Evolutionary conservation across 257 asterid species (phyloP), one percentile per base, ranked within the genome.

Genomic region (Perilla frutescens): DNA sequence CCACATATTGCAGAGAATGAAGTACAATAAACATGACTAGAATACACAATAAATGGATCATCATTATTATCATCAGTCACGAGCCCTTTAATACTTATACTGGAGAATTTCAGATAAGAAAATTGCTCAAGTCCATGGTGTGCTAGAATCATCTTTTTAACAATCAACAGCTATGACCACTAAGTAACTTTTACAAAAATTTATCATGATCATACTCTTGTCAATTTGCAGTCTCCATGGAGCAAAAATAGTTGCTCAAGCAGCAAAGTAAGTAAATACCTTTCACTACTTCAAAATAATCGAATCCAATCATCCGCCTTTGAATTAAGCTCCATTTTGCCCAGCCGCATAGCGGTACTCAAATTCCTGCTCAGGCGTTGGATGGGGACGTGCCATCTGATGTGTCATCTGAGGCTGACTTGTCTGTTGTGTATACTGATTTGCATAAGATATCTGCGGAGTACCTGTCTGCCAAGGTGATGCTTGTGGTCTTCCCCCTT

Each of bases 271-370:
- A 50, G 55, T 20, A 40, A 72, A 65, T 63, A 80, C 78, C 77
- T 73, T 12, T 14, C 29, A 51, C 49, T 60, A 53, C 53, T 77
- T 56, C 31, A 54, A 55, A 66, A 53, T 20, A 70, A 63, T 63
- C 20, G 60, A 56, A 62, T 45, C 29, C 37, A 66, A 76, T 9
- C 67, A 60, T 41, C 64, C 74, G 31, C 62, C 65, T 44, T 63
- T 41, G 62, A 70, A 50, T 74, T 50, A 79, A 70, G 50, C 66
- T 55, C 64, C 76, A 73, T 57, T 31, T 62, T 68, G 84, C 14
- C 85, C 85, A n/a, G 86, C 86, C 36, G 47, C 20, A 6, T 77
- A 87, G 45, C 75, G 75, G 57, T 53, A 43, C 48, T 79, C 90
- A 3, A 8, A 55, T 67, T 76, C 84, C 56, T 80, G 83, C 71